These are phyloP conservation scores for Chlorella sp. DNA, from an alignment of 139 green algal genomes.

Conservation along the genomic window DNA sequence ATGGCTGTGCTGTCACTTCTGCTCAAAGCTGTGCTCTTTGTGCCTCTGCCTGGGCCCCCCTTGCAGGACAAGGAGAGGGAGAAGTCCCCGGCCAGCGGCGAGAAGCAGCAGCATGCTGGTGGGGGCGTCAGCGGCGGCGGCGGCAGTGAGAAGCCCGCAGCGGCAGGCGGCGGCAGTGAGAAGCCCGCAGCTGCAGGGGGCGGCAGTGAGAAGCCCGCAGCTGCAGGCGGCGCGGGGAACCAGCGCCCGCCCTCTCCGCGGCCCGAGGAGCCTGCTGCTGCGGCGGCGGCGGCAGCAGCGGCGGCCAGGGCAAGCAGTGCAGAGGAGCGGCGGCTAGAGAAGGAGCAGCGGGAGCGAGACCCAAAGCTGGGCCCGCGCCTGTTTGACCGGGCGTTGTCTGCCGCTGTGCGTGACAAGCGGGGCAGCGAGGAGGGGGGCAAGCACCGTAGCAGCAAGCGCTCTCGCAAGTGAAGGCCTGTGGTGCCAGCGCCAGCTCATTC, in stretches of 20 bases:
- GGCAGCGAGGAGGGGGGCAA: not conserved
- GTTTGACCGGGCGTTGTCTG: conserved; percentile 24
- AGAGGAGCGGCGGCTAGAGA: not conserved
- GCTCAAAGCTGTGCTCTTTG: not conserved
- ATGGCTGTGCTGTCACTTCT: not conserved
- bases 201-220: not conserved
- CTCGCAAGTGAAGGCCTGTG: conserved; percentile 6
- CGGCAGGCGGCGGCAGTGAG: not conserved
- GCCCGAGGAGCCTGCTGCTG: not conserved
- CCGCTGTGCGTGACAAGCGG: conserved; percentile 24
- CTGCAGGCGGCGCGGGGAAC: not conserved
- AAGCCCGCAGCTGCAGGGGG: too few species aligned
- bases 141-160: not conserved
- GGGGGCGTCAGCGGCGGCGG: not conserved
- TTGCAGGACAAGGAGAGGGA: not conserved
- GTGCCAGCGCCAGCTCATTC: too few species aligned
- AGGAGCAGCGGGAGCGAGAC: not conserved
- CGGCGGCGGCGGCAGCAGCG: not conserved
- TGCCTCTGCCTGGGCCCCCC: not conserved
- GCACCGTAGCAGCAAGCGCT: conserved; percentile 19
- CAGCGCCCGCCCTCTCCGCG: not conserved
- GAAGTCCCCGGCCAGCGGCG: not conserved
- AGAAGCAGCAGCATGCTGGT: not conserved
- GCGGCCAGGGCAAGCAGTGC: not conserved
- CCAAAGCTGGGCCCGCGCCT: conserved; percentile 12